These are phyloP conservation scores for Picea sitchensis DNA, from an alignment of 75 land plant genomes.

Conservation along the genomic window DNA sequence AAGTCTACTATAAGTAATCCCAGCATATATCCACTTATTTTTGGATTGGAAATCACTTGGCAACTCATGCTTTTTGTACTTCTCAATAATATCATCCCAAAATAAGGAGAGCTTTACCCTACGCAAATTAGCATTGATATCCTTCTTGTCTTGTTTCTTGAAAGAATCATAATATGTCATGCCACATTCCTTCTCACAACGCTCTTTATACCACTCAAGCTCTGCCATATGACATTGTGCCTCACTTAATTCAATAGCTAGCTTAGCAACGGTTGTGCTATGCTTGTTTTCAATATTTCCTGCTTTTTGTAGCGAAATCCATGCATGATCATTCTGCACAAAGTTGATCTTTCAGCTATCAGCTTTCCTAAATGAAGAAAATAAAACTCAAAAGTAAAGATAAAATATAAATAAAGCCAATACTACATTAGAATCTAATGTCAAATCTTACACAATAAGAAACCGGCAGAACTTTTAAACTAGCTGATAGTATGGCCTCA, in stretches of 20 bases:
- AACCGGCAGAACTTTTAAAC: no score
- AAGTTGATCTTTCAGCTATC: neutral
- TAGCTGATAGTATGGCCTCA: no score
- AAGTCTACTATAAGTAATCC: constrained; percentile 7
- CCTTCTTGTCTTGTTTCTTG: neutral
- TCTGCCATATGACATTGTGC: neutral
- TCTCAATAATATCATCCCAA: constrained; percentile 15
- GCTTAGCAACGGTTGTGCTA: neutral
- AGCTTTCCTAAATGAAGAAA: no score
- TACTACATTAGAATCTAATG: no score
- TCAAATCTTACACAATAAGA: no score
- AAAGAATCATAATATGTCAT: constrained; percentile 1
- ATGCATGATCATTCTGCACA: neutral
- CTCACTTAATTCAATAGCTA: neutral
- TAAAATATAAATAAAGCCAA: no score
- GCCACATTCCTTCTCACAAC: neutral
- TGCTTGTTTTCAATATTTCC: neutral
- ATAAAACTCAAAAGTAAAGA: no score
- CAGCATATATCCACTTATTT: constrained; percentile 18
- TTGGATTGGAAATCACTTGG: constrained; percentile 10
- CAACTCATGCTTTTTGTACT: neutral
- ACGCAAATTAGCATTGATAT: neutral
- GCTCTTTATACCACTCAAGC: constrained; percentile 6
- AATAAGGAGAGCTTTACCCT: neutral
- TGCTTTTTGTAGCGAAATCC: neutral